Percentiles rank a stretch among this genome's conserved stretches.
Conservation (phyloP, 768 basidiomycete species). For the Lepiota brunneoincarnata region DNA sequence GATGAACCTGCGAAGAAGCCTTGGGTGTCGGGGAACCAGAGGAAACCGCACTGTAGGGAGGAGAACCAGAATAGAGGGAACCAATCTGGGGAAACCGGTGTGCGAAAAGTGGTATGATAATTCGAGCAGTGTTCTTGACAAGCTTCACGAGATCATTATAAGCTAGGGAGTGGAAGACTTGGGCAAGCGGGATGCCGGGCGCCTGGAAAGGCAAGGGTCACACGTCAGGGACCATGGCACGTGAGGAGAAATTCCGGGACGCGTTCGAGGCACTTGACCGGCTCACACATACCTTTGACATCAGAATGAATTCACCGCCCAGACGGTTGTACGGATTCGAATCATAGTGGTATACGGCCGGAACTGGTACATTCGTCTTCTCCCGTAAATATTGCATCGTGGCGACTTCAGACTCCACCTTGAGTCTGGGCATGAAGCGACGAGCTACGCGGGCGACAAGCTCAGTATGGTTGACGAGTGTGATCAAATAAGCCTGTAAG, state of each 20-base stretch:
- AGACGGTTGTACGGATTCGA: slow-evolving; percentile 82
- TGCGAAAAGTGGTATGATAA: slow-evolving; percentile 72
- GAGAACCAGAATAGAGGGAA: slow-evolving; percentile 63
- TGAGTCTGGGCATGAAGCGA: slow-evolving; percentile 82
- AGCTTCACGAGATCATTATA: slow-evolving; percentile 63
- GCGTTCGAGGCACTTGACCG: not conserved
- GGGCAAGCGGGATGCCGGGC: slow-evolving; percentile 64
- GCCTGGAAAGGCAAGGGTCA: slow-evolving; percentile 44
- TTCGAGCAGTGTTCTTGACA: slow-evolving; percentile 62
- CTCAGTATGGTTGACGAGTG: slow-evolving; percentile 55
- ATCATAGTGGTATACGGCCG: slow-evolving; percentile 73
- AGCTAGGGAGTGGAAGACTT: slow-evolving; percentile 68
- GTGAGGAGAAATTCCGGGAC: slow-evolving; percentile 5
- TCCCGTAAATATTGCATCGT: slow-evolving; percentile 79
- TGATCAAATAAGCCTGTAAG: slow-evolving; percentile 73
- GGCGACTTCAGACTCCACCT: slow-evolving; percentile 85
- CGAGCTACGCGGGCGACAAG: slow-evolving; percentile 80
- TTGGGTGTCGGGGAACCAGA: slow-evolving; percentile 44
- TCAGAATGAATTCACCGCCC: slow-evolving; percentile 82
- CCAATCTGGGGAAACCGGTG: slow-evolving; percentile 78
- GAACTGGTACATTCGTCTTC: slow-evolving; percentile 70
- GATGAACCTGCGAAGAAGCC: slow-evolving; percentile 30
- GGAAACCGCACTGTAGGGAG: slow-evolving; percentile 27
- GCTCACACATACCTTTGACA: slow-evolving; percentile 67
- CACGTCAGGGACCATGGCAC: slow-evolving; percentile 17